These are phyloP conservation scores for Lactarius evosmus DNA, from an alignment of 768 basidiomycete species.

Conservation along the genomic window DNA sequence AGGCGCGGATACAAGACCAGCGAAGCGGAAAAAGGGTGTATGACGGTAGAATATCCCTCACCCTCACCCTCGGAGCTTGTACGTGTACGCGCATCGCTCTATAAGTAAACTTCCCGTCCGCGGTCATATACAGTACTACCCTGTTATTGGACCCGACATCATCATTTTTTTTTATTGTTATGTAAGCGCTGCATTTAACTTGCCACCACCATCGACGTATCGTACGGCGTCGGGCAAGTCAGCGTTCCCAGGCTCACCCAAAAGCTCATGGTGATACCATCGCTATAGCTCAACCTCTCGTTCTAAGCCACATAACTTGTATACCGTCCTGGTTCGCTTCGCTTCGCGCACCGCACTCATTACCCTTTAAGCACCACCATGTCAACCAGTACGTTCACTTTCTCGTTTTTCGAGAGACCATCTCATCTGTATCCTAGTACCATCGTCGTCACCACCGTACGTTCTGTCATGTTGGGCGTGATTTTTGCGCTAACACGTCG, in stretches of 20 bases:
- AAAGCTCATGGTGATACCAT: conserved; percentile 9
- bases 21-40: conserved; percentile 28
- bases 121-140: not conserved
- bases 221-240: conserved; percentile 7
- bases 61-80: not conserved
- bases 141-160: not conserved
- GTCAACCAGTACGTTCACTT: conserved; percentile 11
- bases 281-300: conserved; percentile 3
- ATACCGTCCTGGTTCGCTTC: not conserved
- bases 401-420: not conserved
- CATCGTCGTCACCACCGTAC: not conserved
- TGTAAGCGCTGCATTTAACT: conserved; percentile 12
- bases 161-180: conserved; percentile 9
- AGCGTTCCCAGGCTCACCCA: not conserved
- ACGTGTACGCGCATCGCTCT: not conserved
- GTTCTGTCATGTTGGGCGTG: not conserved
- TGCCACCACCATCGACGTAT: conserved; percentile 11
- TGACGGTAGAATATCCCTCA: conserved; percentile 2
- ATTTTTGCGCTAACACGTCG: not conserved
- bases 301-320: not conserved
- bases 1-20: conserved; percentile 3
- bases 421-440: not conserved
- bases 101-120: not conserved
- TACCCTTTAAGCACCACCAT: conserved; percentile 5
- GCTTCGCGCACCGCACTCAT: conserved; percentile 20